Base-by-base conservation (phyloP, 495 filamentous ascomycete genomes). In the Aspergillus nanangensis region DNA sequence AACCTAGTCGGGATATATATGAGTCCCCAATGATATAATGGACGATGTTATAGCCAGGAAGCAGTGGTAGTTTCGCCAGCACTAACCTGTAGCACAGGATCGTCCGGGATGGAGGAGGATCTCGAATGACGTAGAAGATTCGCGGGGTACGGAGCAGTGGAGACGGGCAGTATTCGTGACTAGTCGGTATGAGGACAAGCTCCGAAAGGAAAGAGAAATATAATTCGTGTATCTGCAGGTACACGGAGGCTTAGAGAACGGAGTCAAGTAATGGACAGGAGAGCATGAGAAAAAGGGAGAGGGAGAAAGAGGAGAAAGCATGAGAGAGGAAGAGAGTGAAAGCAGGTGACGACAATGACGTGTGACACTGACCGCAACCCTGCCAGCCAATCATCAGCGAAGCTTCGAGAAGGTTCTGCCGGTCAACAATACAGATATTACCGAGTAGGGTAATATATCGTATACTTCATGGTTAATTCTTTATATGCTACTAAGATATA, bases 51-150 rank as follows among this genome's bases (percentile, higher is more conserved):
- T n/a, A n/a, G n/a, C n/a, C n/a, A n/a, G n/a, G n/a, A n/a, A n/a
- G n/a, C n/a, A n/a, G n/a, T n/a, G n/a, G n/a, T n/a, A n/a, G n/a
- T n/a, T n/a, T n/a, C n/a, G n/a, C n/a, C n/a, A n/a, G n/a, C n/a
- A n/a, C n/a, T n/a, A n/a, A n/a, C n/a, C n/a, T n/a, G n/a, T n/a
- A n/a, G n/a, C n/a, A n/a, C n/a, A n/a, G n/a, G n/a, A n/a, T n/a
- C n/a, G n/a, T n/a, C n/a, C n/a, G 42, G 43, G 38, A 39, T 29
- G 42, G 33, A 45, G 33, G 39, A 38, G 38, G 19, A 54, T 55
- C 65, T 63, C 60, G 67, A 73, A 70, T 63, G 63, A 63, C 43
- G 63, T 67, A 65, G 67, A 70, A 69, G 57, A 34, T 65, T 67
- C 63, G 47, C 41, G 21, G 22, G 37, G 37, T 5, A 8, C n/a